Evolutionary conservation across 2,329 filamentous ascomycete genomes (phyloP), one percentile per base, ranked within the genome.

Genomic region (Colletotrichum viniferum): DNA sequence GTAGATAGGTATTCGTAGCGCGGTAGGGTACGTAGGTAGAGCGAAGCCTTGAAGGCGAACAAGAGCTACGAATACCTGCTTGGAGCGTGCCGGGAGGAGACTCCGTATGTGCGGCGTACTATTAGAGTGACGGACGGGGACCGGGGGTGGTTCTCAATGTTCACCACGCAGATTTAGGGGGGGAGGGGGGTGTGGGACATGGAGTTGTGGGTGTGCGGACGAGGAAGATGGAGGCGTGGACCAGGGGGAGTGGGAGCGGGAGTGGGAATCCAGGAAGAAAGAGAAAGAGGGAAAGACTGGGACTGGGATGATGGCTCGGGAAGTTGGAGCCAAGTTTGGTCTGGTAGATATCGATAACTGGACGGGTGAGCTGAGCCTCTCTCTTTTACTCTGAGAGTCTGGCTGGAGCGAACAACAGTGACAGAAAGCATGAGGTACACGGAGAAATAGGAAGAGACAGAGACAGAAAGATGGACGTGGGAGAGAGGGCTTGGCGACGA

Each of bases 81-180:
- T 52, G 43, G 43, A 21, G n/a, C 43, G 43, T 52, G 16, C 24
- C 34, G 56, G 66, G 24, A 67, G 69, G 43, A 72, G 55, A 52
- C 69, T 71, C 43, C 34, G 16, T 61, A 62, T 36, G 63, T 68
- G 52, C 56, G 69, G 63, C 63, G 48, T 68, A n/a, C n/a, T n/a
- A n/a, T n/a, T n/a, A 68, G 48, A 76, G 73, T 69, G 69, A 65
- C 48, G 58, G 69, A 68, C 56, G 21, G 62, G 63, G 67, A 34
- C n/a, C 52, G 21, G 30, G 65, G 65, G 21, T 34, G 72, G 60
- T 43, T 61, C 43, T 63, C 24, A 43, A 28, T 61, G 26, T 32
- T 61, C 43, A 52, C n/a, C 43, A 21, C 43, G 43, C 43, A 21
- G 43, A 21, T 52, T 52, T 52, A 52, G 43, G 43, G 43, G 43